Base-by-base conservation (phyloP, 768 basidiomycete species). In the Dioszegia aurantiaca region DNA sequence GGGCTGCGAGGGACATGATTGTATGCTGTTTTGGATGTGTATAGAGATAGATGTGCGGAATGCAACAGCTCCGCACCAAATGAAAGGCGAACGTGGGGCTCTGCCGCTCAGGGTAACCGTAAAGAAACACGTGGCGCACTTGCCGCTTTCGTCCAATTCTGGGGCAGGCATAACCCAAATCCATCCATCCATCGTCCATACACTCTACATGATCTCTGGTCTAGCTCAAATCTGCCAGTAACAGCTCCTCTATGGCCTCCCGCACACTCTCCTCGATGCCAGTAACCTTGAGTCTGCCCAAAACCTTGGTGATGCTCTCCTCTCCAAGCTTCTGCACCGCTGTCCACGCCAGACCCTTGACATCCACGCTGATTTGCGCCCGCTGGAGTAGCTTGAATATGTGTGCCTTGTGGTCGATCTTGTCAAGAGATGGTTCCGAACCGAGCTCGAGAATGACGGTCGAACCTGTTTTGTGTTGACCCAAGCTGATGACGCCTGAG, bases 201-300 rank as follows among this genome's bases (percentile, higher is more conserved):
- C n/a, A n/a, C n/a, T n/a, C n/a, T n/a, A n/a, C n/a, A n/a, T n/a
- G n/a, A n/a, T n/a, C n/a, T 21, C 44, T 27, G 26, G 21, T 23
- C 21, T 19, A 51, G 31, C 48, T 51, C 2, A 36, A 33, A 39
- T 61, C 59, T 23, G 59, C 59, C n/a, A 61, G 46, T 23, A 61
- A 39, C 19, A 56, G 12, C 55, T 61, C 59, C 45, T 56, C 46
- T 12, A 55, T 19, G 16, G 59, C 59, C 6, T 49, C 46, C 45
- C 44, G 24, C 28, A 61, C 55, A 14, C 23, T 19, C 27, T 40
- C 48, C 5, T 56, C 28, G 54, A 56, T 16, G 6, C 40, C 59
- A 10, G 45, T 28, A 2, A 36, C 45, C 19, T 52, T 48, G 26
- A 61, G n/a, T 14, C 59, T 24, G 5, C 59, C 47, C 44, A 56